A percentile compares a stretch with the other conserved stretches of the same genome.
These are phyloP conservation scores for Leccinum truebloodii DNA, from an alignment of 768 basidiomycete genomes.

Conservation along the genomic window DNA sequence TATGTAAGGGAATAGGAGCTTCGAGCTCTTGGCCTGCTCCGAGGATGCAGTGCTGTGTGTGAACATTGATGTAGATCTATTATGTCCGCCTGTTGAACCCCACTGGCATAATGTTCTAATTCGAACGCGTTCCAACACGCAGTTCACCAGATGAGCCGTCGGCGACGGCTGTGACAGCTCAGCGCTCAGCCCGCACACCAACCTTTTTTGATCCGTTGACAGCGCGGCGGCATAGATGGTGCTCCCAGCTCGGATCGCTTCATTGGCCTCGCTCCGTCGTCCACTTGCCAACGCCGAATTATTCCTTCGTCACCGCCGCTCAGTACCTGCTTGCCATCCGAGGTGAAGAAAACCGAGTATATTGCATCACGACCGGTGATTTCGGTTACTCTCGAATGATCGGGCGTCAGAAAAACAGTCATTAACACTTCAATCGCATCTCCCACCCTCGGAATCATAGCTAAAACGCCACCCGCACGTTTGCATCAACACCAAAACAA, in stretches of 20 bases:
- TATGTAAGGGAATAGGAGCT: too few relatives aligned
- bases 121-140: too few relatives aligned
- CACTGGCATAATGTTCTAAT: too few relatives aligned
- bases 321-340: conserved; percentile 1
- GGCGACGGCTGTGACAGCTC: too few relatives aligned
- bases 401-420: neutral
- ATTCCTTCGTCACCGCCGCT: conserved; percentile 4
- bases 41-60: too few relatives aligned
- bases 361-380: neutral
- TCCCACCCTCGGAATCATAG: conserved; percentile 30
- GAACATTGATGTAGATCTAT: too few relatives aligned
- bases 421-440: too few relatives aligned
- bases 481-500: neutral
- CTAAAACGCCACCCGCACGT: conserved; percentile 34
- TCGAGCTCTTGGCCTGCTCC: too few relatives aligned
- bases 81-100: too few relatives aligned
- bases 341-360: neutral
- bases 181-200: neutral
- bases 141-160: too few relatives aligned
- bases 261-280: neutral
- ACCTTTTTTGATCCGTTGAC: neutral
- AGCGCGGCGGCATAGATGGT: neutral
- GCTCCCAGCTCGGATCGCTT: neutral
- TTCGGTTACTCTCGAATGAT: neutral
- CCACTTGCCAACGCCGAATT: conserved; percentile 4